phyloP scores from a whole-genome alignment of 2,329 filamentous ascomycete species.

The Cryphonectria parasitica region DNA sequence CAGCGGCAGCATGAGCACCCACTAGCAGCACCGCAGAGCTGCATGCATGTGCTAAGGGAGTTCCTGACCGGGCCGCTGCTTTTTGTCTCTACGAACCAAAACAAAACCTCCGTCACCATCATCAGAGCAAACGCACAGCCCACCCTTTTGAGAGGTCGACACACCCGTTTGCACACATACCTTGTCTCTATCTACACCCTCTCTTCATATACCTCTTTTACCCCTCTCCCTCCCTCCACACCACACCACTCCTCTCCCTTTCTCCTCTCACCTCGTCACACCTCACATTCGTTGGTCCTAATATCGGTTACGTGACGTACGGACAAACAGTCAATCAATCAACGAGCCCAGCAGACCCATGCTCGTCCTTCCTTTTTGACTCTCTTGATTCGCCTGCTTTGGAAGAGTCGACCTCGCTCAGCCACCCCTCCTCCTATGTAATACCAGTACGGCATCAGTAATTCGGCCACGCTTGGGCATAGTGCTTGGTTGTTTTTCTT shows the following conservation, averaged over 20 bases:
- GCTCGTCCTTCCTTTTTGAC: constrained; percentile 1
- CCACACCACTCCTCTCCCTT: neutral
- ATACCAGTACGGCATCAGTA: neutral
- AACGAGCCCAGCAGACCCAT: neutral
- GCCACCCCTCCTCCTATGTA: neutral
- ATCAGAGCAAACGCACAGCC: neutral
- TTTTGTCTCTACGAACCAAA: neutral
- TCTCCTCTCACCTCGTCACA: constrained; percentile 6
- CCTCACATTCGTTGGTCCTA: constrained; percentile 1
- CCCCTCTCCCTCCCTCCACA: constrained; percentile 18
- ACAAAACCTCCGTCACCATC: constrained; percentile 4
- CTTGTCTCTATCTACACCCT: constrained; percentile 12
- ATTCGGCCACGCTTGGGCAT: neutral
- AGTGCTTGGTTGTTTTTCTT: neutral
- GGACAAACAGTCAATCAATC: neutral
- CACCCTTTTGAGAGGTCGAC: neutral
- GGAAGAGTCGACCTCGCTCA: neutral
- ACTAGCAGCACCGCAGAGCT: neutral
- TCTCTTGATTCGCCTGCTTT: constrained; percentile 7
- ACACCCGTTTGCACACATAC: neutral
- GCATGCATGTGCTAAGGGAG: constrained; percentile 5
- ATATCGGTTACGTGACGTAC: constrained; percentile 11
- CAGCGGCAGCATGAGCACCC: constrained; percentile 1
- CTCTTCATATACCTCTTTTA: constrained; percentile 14
- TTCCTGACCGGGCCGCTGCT: neutral